Conservation (phyloP, 2,329 filamentous ascomycete species). For the Colletotrichum acutatum region DNA sequence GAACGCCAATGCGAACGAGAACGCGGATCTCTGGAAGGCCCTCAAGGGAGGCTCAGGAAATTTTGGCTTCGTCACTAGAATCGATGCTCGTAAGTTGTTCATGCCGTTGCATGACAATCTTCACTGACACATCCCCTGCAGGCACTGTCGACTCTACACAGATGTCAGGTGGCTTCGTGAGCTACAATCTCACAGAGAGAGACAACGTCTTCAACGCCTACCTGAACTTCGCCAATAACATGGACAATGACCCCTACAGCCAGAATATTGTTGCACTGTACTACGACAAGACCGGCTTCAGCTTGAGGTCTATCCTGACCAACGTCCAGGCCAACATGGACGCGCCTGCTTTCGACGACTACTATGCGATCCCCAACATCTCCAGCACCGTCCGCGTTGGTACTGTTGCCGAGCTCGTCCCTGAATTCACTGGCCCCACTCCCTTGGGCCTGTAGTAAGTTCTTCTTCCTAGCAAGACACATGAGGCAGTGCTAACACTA, state of each 20-base stretch:
- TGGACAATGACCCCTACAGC: constrained; percentile 40
- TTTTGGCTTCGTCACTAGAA: constrained; percentile 51
- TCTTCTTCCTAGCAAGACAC: not conserved
- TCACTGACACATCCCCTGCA: not conserved
- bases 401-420: constrained; percentile 42
- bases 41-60: constrained; percentile 60
- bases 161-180: constrained; percentile 44
- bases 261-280: constrained; percentile 43
- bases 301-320: constrained; percentile 39
- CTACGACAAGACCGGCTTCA: constrained; percentile 35
- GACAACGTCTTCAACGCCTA: constrained; percentile 43
- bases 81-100: constrained; percentile 36
- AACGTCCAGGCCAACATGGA: constrained; percentile 40
- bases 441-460: constrained; percentile 42
- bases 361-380: constrained; percentile 37
- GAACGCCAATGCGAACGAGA: constrained; percentile 49
- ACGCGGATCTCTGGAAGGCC: constrained; percentile 56
- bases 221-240: constrained; percentile 42
- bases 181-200: constrained; percentile 39
- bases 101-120: not conserved
- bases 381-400: constrained; percentile 40
- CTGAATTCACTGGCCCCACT: constrained; percentile 45
- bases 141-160: constrained; percentile 35
- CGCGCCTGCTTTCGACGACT: constrained; percentile 40
- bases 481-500: constrained; percentile 4